Conservation (phyloP, 805 yeast genomes). For the Zygotorulaspora danielsina region DNA sequence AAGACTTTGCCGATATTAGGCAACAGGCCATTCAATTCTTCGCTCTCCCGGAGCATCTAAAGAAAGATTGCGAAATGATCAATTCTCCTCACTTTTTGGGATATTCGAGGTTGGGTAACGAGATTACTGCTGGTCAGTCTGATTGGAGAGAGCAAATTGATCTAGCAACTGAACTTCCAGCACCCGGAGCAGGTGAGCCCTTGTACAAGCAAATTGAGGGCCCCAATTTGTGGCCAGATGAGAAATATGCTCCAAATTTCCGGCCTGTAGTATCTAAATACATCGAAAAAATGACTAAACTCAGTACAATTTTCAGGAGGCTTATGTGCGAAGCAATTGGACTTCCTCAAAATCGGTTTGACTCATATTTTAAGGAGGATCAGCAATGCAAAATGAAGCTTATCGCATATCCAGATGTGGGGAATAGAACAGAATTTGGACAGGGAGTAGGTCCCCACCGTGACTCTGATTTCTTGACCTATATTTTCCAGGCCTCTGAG, state of each 20-base stretch:
- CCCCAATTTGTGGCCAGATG: conserved; percentile 53
- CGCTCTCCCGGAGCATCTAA: conserved; percentile 42
- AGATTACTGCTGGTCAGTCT: conserved; percentile 48
- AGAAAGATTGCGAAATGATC: conserved; percentile 49
- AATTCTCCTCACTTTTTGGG: conserved; percentile 57
- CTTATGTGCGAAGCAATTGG: conserved; percentile 56
- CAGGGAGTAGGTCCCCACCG: conserved; percentile 67
- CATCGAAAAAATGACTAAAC: conserved; percentile 43
- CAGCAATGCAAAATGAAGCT: conserved; percentile 53
- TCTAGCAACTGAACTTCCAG: conserved; percentile 49
- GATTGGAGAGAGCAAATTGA: conserved; percentile 65
- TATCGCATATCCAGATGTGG: conserved; percentile 51
- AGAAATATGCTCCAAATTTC: conserved; percentile 41
- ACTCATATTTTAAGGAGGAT: conserved; percentile 46
- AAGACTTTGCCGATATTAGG: conserved; percentile 39
- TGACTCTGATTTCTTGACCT: conserved; percentile 60
- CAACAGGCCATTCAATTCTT: conserved; percentile 43
- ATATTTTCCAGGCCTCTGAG: conserved; percentile 52
- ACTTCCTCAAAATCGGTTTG: conserved; percentile 42
- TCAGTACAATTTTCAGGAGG: conserved; percentile 41
- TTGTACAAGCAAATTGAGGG: conserved; percentile 51
- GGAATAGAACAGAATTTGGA: conserved; percentile 28
- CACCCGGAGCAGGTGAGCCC: conserved; percentile 36
- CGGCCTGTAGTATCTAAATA: conserved; percentile 41
- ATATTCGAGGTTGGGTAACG: conserved; percentile 53